Conservation (phyloP, 495 filamentous ascomycete species). For the Aspergillus affinis region DNA sequence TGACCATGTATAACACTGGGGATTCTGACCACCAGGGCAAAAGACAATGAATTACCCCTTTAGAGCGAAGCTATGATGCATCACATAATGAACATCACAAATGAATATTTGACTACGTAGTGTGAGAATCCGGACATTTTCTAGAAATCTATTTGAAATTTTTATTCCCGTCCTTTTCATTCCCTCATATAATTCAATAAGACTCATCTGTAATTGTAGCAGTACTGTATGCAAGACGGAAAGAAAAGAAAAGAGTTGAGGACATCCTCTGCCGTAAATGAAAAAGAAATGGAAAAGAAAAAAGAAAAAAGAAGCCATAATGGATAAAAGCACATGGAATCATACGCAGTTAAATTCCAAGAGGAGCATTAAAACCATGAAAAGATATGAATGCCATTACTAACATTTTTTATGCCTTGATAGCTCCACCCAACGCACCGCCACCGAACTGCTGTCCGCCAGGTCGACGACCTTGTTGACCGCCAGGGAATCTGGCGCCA, state of each 20-base stretch:
- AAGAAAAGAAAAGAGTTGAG: background rate
- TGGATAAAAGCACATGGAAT: slow-evolving; percentile 23
- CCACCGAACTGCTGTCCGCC: slow-evolving; percentile 63
- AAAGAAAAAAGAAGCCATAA: slow-evolving; percentile 10
- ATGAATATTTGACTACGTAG: background rate
- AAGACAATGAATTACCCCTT: no score
- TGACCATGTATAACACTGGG: background rate
- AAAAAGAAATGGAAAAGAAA: slow-evolving; percentile 9
- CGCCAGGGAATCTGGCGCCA: slow-evolving; percentile 53
- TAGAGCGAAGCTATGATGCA: no score
- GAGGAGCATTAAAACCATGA: slow-evolving; percentile 28
- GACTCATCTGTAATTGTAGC: background rate
- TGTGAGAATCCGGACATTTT: background rate
- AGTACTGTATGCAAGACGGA: background rate
- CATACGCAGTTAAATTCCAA: slow-evolving; percentile 24
- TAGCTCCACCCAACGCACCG: slow-evolving; percentile 63
- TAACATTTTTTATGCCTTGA: slow-evolving; percentile 55
- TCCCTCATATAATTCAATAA: background rate
- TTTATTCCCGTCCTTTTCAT: background rate
- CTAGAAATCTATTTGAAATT: background rate
- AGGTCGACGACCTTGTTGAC: slow-evolving; percentile 48
- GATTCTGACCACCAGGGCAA: no score
- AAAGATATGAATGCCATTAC: slow-evolving; percentile 44
- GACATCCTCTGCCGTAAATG: slow-evolving; percentile 1
- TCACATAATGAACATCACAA: background rate